These are phyloP conservation scores for Cicer cuneatum DNA, from an alignment of 306 rosid species.

Conservation along the genomic window DNA sequence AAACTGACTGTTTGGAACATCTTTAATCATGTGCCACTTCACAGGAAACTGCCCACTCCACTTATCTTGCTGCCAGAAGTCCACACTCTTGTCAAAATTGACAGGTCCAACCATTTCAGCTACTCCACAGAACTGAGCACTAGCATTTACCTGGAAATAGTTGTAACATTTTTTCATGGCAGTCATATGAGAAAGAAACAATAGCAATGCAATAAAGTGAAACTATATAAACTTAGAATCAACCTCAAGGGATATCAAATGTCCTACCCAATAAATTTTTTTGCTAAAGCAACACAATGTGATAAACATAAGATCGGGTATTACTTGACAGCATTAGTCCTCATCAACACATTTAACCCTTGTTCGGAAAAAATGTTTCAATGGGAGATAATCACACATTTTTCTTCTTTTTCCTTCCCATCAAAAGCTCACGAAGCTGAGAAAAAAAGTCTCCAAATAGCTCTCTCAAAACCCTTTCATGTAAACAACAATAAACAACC, in stretches of 20 bases:
- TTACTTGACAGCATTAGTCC: conserved; percentile 5
- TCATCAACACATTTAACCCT: conserved; percentile 3
- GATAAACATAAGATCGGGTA: conserved; percentile 38
- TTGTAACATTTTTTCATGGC: conserved; percentile 18
- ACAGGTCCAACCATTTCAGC: conserved; percentile 95
- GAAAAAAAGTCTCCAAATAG: background rate
- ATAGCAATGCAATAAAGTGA: conserved; percentile 2
- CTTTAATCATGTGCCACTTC: conserved; percentile 87
- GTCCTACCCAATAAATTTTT: conserved; percentile 32
- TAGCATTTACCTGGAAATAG: conserved; percentile 78
- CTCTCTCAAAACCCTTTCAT: conserved; percentile 3
- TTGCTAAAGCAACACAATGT: conserved; percentile 37
- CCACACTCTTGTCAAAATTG: conserved; percentile 83
- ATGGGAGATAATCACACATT: background rate
- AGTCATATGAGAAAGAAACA: conserved; percentile 24
- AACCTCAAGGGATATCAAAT: conserved; percentile 30
- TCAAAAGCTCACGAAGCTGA: background rate
- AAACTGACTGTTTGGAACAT: conserved; percentile 85
- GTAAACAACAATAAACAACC: conserved; percentile 18
- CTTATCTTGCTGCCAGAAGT: conserved; percentile 94
- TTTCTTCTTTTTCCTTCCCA: background rate
- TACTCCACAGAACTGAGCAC: conserved; percentile 95
- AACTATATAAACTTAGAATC: conserved; percentile 22
- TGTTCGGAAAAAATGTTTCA: background rate
- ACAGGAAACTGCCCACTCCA: conserved; percentile 94